These are phyloP conservation scores for Moniliophthora roreri DNA, from an alignment of 1,284 basidiomycete genomes.

Conservation along the genomic window DNA sequence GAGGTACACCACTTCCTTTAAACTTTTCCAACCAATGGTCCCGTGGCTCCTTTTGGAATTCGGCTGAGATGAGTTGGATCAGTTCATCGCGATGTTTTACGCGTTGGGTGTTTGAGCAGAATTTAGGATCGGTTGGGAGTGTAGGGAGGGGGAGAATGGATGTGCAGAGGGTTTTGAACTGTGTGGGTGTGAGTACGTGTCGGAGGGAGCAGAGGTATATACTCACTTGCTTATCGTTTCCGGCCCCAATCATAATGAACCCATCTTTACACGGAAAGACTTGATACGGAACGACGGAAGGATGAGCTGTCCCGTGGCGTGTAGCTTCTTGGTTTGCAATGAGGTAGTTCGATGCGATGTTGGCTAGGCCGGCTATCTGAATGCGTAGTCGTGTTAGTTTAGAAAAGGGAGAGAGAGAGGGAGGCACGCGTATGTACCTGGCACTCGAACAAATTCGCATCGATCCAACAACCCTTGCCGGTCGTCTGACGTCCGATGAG, in stretches of 20 bases:
- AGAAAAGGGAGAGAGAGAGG: conserved; percentile 13
- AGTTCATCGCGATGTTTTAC: conserved; percentile 78
- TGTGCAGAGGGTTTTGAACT: conserved; percentile 71
- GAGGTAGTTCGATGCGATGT: conserved; percentile 93
- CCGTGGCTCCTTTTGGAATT: conserved; percentile 56
- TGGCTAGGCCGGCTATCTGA: conserved; percentile 88
- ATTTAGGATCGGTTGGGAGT: conserved; percentile 60
- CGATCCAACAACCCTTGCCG: conserved; percentile 88
- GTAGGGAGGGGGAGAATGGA: conserved; percentile 60
- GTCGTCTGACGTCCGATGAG: conserved; percentile 82
- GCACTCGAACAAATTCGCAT: conserved; percentile 86
- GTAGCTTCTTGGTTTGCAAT: conserved; percentile 84
- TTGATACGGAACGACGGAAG: conserved; percentile 90
- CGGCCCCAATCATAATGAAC: conserved; percentile 93
- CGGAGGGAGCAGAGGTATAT: conserved; percentile 8
- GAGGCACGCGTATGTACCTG: conserved; percentile 62
- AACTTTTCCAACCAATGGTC: conserved; percentile 76
- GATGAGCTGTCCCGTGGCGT: conserved; percentile 91
- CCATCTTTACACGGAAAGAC: conserved; percentile 88
- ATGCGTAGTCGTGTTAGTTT: conserved; percentile 8
- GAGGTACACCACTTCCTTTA: conserved; percentile 80
- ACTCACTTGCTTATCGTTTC: conserved; percentile 83
- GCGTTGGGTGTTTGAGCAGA: conserved; percentile 72
- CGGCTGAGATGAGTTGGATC: conserved; percentile 68
- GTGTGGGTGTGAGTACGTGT: conserved; percentile 8